Evolutionary conservation across 2,329 filamentous ascomycete species (phyloP), one percentile per base, ranked within the genome.

Genomic region (Herpotrichia juniperi): DNA sequence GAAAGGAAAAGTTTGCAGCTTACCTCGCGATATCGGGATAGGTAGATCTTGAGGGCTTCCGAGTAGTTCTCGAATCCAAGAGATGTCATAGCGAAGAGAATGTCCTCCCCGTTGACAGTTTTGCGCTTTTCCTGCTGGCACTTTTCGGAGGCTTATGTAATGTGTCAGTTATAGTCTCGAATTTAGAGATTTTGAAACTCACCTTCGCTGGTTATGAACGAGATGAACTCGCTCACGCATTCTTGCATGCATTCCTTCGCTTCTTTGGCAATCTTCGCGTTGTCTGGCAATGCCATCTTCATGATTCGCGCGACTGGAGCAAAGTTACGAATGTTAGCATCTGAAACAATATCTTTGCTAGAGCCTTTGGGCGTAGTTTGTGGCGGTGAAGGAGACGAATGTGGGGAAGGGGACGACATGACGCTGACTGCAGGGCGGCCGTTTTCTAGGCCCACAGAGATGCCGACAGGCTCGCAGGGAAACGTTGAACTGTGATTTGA

Each of bases 211-310:
- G 94, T 99, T 73, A 99, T 97, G 82, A 99, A 99, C 6, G 91
- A 96, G 80, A 99, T 99, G 77, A 99, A 99, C 79, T 99, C 94
- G 86, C 93, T 97, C 53, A 99, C 94, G 72, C 94, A 99, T 77
- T 99, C 94, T 76, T 99, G 94, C 94, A 99, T 97, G 78, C 94
- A 99, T 75, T 99, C 94, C 76, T 99, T 99, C 50, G 94, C 94
- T 74, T 99, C 94, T 74, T 99, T 99, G 54, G 93, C 93, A 56
- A 99, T 99, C 79, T 99, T 99, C 63, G 94, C 94, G 72, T 99
- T 99, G 62, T 99, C 94, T 46, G 94, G 94, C 43, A 99, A 83
- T 6, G 94, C 94, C 67, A 92, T 89, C 78, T 99, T 99, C 94
- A 99, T 99, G 76, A 99, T 97, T 51, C 94, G 89, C 62, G 94